phyloP scores from a whole-genome alignment of 2,329 filamentous ascomycete species.

The Penicillium hesseltinei region DNA sequence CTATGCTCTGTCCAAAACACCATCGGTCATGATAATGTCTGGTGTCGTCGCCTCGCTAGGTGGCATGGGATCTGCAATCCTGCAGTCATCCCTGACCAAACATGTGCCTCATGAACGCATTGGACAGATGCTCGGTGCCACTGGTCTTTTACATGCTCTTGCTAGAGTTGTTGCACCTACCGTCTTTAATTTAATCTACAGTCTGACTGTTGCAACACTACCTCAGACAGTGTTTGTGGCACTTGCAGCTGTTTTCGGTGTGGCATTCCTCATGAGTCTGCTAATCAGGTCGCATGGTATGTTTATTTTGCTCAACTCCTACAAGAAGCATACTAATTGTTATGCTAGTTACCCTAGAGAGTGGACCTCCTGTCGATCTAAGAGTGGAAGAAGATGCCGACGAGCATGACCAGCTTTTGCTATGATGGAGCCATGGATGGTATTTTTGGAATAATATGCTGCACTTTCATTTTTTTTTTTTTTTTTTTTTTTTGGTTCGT shows the following conservation, averaged over 20 bases:
- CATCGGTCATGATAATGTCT: constrained; percentile 65
- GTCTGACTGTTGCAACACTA: constrained; percentile 71
- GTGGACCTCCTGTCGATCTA: constrained; percentile 8
- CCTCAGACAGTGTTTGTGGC: constrained; percentile 82
- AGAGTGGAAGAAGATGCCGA: constrained; percentile 21
- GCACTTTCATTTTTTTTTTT: neutral
- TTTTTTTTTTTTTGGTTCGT: no score
- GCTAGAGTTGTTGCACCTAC: constrained; percentile 76
- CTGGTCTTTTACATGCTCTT: constrained; percentile 79
- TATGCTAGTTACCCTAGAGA: constrained; percentile 21
- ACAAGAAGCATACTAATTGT: constrained; percentile 8
- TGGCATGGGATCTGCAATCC: constrained; percentile 78
- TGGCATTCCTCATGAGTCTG: constrained; percentile 66
- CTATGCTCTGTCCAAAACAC: constrained; percentile 65
- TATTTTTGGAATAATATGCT: neutral
- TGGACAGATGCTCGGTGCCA: constrained; percentile 84
- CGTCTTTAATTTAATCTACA: constrained; percentile 83
- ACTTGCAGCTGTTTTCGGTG: constrained; percentile 63
- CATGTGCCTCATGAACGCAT: constrained; percentile 80
- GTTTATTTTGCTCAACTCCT: constrained; percentile 34
- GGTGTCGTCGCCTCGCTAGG: constrained; percentile 75
- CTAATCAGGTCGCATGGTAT: constrained; percentile 72
- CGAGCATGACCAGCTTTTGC: constrained; percentile 18
- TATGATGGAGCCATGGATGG: neutral
- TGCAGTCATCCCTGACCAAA: constrained; percentile 83